Conservation (phyloP, 345 rosid genomes). For the Populus nigra region DNA sequence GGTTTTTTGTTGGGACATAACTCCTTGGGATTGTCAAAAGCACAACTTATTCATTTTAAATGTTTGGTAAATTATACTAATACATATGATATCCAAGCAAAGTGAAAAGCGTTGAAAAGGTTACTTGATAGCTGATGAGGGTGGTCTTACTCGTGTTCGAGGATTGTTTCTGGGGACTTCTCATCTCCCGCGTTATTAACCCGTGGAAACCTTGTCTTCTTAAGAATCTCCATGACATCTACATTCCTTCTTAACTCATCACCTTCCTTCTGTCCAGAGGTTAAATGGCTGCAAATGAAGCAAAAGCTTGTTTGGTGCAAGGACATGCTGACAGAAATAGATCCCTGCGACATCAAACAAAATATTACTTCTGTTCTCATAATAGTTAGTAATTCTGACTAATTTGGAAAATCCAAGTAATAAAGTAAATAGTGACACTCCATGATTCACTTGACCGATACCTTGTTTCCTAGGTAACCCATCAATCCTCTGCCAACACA, state of each 20-base stretch:
- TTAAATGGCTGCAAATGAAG: conserved; percentile 87
- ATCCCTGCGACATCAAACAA: conserved; percentile 63
- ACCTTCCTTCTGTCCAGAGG: conserved; percentile 97
- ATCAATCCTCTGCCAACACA: conserved; percentile 96
- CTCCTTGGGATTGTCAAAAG: neutral
- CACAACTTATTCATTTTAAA: neutral
- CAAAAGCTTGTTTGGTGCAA: conserved; percentile 93
- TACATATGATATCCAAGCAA: neutral
- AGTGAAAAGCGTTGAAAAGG: neutral
- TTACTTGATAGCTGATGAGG: conserved; percentile 7
- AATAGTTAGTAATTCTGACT: conserved; percentile 5
- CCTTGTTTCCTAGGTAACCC: conserved; percentile 99
- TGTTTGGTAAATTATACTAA: neutral
- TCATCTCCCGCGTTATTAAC: conserved; percentile 52
- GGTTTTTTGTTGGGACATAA: neutral
- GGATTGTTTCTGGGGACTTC: conserved; percentile 91
- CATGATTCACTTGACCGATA: conserved; percentile 20
- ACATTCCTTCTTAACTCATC: conserved; percentile 88
- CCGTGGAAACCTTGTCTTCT: conserved; percentile 89
- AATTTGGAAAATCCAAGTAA: neutral
- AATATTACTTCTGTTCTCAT: neutral
- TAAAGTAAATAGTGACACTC: conserved; percentile 8
- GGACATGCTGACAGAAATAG: conserved; percentile 91
- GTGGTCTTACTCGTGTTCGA: conserved; percentile 82
- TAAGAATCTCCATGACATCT: conserved; percentile 95